These are phyloP conservation scores for Ganoderma lucidum DNA, from an alignment of 1,284 basidiomycete species.

Conservation along the genomic window DNA sequence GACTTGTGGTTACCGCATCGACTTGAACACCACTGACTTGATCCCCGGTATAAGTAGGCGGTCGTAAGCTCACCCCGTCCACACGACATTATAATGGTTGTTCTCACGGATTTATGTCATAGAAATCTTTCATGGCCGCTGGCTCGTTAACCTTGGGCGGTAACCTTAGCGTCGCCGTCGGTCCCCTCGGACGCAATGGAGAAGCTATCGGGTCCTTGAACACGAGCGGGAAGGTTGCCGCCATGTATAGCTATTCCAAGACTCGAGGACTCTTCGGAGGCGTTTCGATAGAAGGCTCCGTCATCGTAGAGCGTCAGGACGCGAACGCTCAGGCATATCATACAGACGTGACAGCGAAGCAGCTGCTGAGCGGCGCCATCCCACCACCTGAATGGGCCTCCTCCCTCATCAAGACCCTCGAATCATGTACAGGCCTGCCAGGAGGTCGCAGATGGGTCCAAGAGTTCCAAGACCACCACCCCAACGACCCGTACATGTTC, in stretches of 20 bases:
- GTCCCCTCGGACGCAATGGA: slow-evolving; percentile 93
- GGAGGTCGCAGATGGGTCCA: slow-evolving; percentile 74
- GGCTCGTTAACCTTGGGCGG: slow-evolving; percentile 93
- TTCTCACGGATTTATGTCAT: slow-evolving; percentile 28
- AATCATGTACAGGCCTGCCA: slow-evolving; percentile 76
- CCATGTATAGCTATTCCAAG: slow-evolving; percentile 98
- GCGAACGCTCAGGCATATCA: slow-evolving; percentile 86
- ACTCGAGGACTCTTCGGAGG: slow-evolving; percentile 92
- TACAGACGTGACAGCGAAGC: slow-evolving; percentile 76
- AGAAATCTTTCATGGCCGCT: slow-evolving; percentile 94
- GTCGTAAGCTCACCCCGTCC: slow-evolving; percentile 54
- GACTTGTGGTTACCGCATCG: slow-evolving; percentile 26
- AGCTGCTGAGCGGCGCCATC: slow-evolving; percentile 82
- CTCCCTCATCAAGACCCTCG: slow-evolving; percentile 76
- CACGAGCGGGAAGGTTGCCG: slow-evolving; percentile 88
- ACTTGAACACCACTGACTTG: slow-evolving; percentile 29
- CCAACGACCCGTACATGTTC: slow-evolving; percentile 62
- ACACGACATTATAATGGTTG: not conserved
- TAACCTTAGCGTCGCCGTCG: slow-evolving; percentile 93
- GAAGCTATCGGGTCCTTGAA: slow-evolving; percentile 92
- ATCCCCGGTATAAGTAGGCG: slow-evolving; percentile 48
- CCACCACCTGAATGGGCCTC: slow-evolving; percentile 82
- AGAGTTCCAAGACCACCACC: slow-evolving; percentile 48
- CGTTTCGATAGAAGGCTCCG: slow-evolving; percentile 90
- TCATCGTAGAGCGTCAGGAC: slow-evolving; percentile 95